A percentile compares a stretch with the other conserved stretches of the same genome.
phyloP scores from a whole-genome alignment of 2,329 filamentous ascomycete genomes.

The Mycosphaerella sp. region DNA sequence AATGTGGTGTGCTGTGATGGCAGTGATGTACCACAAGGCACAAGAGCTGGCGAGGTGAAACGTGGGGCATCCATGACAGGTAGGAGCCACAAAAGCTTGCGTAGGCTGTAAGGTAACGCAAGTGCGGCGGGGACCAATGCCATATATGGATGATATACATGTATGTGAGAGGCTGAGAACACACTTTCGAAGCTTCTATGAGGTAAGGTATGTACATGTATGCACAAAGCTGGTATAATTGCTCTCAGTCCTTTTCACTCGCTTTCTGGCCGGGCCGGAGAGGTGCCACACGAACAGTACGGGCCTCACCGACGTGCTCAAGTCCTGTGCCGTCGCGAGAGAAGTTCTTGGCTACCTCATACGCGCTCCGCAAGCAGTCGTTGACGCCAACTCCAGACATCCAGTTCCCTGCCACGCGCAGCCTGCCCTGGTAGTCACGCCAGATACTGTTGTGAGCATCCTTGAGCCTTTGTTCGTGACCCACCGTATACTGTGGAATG shows the following conservation, averaged over 20 bases:
- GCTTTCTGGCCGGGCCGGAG: slow-evolving; percentile 10
- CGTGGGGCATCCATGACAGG: background rate
- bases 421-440: slow-evolving; percentile 52
- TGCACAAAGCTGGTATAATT: slow-evolving; percentile 17
- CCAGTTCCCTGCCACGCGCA: slow-evolving; percentile 55
- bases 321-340: slow-evolving; percentile 31
- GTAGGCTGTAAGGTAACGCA: background rate
- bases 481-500: slow-evolving; percentile 85
- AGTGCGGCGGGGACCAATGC: no score
- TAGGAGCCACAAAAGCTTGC: background rate
- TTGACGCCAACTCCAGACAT: slow-evolving; percentile 46
- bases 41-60: background rate
- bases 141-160: no score
- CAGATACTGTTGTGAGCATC: slow-evolving; percentile 51
- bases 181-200: slow-evolving; percentile 2
- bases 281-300: slow-evolving; percentile 19
- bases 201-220: background rate
- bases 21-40: background rate
- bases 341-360: slow-evolving; percentile 46
- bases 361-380: slow-evolving; percentile 51
- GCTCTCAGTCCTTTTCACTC: slow-evolving; percentile 8
- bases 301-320: slow-evolving; percentile 28
- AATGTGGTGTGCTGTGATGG: background rate
- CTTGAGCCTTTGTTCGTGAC: slow-evolving; percentile 61
- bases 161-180: no score